Percentiles rank a stretch among this genome's conserved stretches.
Conservation (phyloP, 768 basidiomycete species). For the Agaricus sinodeliciosus region DNA sequence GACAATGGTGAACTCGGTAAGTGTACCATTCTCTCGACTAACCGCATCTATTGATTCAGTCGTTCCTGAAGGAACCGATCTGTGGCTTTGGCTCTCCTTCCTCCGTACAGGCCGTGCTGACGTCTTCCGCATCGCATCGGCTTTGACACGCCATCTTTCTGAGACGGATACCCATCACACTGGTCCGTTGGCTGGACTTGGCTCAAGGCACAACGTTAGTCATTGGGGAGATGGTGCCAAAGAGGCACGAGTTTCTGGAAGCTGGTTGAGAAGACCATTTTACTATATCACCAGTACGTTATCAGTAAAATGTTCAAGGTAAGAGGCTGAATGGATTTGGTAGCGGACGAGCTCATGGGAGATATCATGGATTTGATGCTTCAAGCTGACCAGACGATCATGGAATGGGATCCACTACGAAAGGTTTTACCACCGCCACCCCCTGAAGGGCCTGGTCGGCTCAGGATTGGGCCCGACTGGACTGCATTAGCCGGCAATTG, state of each 20-base stretch:
- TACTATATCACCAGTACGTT: conserved; percentile 29
- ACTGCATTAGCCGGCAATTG: conserved; percentile 30
- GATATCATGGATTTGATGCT: conserved; percentile 32
- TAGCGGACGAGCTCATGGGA: conserved; percentile 31
- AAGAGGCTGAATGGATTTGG: not conserved
- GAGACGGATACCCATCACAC: conserved; percentile 33
- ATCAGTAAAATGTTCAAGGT: not conserved
- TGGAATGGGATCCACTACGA: conserved; percentile 32
- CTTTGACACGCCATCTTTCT: conserved; percentile 30
- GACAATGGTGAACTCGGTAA: conserved; percentile 30
- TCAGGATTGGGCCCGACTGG: conserved; percentile 33
- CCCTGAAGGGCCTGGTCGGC: conserved; percentile 27
- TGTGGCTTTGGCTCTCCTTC: conserved; percentile 35
- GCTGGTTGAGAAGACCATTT: conserved; percentile 28
- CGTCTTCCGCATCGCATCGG: conserved; percentile 26
- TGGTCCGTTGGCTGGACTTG: conserved; percentile 30
- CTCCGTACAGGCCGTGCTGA: conserved; percentile 31
- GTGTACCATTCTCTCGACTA: conserved; percentile 1
- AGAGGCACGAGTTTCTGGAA: conserved; percentile 28
- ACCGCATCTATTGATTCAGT: not conserved
- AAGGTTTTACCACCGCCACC: conserved; percentile 30
- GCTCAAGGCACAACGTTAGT: conserved; percentile 29
- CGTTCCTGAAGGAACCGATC: conserved; percentile 21
- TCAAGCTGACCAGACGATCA: conserved; percentile 30
- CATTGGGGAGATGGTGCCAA: conserved; percentile 37